Evolutionary conservation across 2,329 filamentous ascomycete genomes (phyloP).

Genomic region (Dichotomopilus funicola): DNA sequence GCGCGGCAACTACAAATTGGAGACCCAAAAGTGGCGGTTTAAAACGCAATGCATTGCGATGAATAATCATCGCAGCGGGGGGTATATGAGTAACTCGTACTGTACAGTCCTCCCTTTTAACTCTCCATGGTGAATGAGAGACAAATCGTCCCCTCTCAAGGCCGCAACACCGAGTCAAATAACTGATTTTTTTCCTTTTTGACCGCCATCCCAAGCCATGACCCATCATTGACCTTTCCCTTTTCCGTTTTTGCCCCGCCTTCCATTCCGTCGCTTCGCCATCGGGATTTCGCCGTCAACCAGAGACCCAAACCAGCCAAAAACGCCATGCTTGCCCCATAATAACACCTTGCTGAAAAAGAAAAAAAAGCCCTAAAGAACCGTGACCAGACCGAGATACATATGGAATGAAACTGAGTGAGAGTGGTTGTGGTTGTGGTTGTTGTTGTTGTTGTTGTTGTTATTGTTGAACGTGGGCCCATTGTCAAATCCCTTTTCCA

Average conservation of each 20-base stretch:
- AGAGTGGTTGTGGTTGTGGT: too few species aligned
- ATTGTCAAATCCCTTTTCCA: too few species aligned
- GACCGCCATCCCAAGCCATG: conserved; percentile 9
- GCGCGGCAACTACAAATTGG: not conserved
- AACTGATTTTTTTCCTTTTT: conserved; percentile 9
- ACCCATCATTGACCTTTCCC: not conserved
- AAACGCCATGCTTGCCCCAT: conserved; percentile 18
- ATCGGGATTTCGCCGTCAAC: too few species aligned
- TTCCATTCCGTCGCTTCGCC: too few species aligned
- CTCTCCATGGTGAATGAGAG: not conserved
- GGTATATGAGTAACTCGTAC: conserved; percentile 32
- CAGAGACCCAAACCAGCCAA: too few species aligned
- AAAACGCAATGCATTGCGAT: not conserved
- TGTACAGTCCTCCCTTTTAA: conserved; percentile 22
- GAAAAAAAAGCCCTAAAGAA: not conserved
- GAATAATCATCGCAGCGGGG: conserved; percentile 23
- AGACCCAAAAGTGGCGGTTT: not conserved
- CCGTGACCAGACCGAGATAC: not conserved
- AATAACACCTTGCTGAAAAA: not conserved
- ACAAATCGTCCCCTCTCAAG: too few species aligned
- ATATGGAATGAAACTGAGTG: not conserved
- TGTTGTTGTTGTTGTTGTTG: too few species aligned
- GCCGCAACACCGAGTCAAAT: not conserved
- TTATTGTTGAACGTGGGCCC: too few species aligned
- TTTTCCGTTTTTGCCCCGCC: too few species aligned